Evolutionary conservation across 352 stramenopile genomes (phyloP).

Genomic region (Blastocystis sp.): DNA sequence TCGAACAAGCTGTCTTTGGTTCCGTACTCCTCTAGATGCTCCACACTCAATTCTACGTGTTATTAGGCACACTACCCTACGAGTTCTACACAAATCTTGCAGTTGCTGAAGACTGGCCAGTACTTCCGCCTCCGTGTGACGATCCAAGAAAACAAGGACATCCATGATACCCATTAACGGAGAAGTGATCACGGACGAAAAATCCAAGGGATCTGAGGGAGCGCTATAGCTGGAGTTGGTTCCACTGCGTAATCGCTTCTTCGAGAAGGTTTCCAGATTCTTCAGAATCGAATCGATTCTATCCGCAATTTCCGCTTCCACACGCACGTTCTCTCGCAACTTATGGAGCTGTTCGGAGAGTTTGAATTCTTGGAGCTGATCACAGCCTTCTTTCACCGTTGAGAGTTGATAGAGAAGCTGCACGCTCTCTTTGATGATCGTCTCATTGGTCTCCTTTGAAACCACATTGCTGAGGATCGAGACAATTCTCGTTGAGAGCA

Average conservation of each 20-base stretch:
- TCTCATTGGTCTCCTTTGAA: neutral
- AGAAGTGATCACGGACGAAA: neutral
- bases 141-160: neutral
- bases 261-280: neutral
- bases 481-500: neutral
- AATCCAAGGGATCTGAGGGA: neutral
- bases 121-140: neutral
- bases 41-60: neutral
- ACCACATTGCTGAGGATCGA: neutral
- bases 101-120: neutral
- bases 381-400: conserved; percentile 3
- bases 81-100: neutral
- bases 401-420: neutral
- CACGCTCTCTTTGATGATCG: neutral
- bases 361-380: neutral
- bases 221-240: neutral
- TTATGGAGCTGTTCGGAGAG: neutral
- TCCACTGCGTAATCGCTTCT: neutral
- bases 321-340: neutral
- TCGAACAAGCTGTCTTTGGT: neutral
- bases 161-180: neutral
- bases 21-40: neutral
- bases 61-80: neutral
- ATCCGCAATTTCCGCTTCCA: neutral
- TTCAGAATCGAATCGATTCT: neutral